Evolutionary conservation across 306 rosid genomes (phyloP), one percentile per base, ranked within the genome.

Genomic region (Erythrophleum fordii): DNA sequence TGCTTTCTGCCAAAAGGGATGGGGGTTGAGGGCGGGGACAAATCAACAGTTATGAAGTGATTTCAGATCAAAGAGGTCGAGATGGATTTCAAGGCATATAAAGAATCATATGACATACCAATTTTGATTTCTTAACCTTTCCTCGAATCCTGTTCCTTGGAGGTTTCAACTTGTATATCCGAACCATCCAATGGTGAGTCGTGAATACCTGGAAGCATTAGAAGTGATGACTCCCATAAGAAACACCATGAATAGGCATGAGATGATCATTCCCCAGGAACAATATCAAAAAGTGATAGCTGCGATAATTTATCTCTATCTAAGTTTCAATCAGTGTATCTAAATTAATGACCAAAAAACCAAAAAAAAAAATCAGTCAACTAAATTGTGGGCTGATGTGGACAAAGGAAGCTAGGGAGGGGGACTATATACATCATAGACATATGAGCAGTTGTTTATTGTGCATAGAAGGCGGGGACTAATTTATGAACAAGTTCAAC

Each of bases 121-220:
- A 84, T 91, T 93, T 96, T 12, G 90, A 84, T 81, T 96, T 96
- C 77, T 90, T 69, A 22, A 7, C 68, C 90, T 88, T 96, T 56
- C 99, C 99, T 4, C 98, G 91, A 55, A 96, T 88, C 88, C 99
- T 86, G 88, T 96, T 96, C 92, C 73, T 96, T 34, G 82, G 97
- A 45, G 94, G 85, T 85, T 96, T 96, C 86, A 96, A 78, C 88
- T 96, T 93, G 97, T 92, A 96, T 72, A 96, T 60, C 86, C 99
- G 88, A 65, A 96, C 99, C 99, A 96, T 96, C 99, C 99, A 96
- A 83, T 93, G 99, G 89, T 96, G 99, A 79, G 98, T 96, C 22
- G 99, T 96, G 93, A 96, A 96, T 52, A 89, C 99, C 99, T 96
- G 77, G 76, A 81, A 53, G 45, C 77, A 70, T 77, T 41, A 55